Conservation (phyloP, 23 red algal species). For the Gracilaria vermiculophylla region DNA sequence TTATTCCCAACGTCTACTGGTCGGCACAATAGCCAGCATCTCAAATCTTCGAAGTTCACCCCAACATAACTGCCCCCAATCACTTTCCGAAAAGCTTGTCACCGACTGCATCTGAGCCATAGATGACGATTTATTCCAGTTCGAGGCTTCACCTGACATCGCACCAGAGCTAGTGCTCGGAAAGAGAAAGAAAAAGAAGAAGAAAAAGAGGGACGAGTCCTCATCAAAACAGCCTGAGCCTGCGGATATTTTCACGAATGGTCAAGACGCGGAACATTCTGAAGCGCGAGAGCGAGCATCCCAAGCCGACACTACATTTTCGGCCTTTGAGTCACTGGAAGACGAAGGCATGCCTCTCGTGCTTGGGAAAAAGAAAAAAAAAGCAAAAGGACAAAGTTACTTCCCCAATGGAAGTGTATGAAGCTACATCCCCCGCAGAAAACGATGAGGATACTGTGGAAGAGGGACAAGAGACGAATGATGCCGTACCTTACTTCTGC, state of each 20-base stretch:
- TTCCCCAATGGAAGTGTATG: not conserved
- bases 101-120: not conserved
- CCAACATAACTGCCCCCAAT: not conserved
- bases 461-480: not conserved
- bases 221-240: conserved; percentile 16
- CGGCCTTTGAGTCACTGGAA: not conserved
- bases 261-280: not conserved
- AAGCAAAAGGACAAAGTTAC: conserved; percentile 56
- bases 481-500: conserved; percentile 3
- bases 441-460: not conserved
- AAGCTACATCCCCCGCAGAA: not conserved
- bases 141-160: conserved; percentile 51
- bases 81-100: not conserved
- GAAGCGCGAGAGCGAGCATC: not conserved
- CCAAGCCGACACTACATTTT: not conserved
- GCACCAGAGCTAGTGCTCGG: conserved; percentile 67
- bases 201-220: conserved; percentile 58
- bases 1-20: not conserved
- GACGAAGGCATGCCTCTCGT: conserved; percentile 12
- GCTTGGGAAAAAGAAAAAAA: conserved; percentile 70
- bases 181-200: conserved; percentile 77
- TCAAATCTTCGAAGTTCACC: not conserved
- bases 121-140: conserved; percentile 65
- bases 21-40: not conserved
- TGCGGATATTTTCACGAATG: not conserved